These are phyloP conservation scores for Effrenium voratum DNA, from an alignment of 73 alveolate species.

Conservation along the genomic window DNA sequence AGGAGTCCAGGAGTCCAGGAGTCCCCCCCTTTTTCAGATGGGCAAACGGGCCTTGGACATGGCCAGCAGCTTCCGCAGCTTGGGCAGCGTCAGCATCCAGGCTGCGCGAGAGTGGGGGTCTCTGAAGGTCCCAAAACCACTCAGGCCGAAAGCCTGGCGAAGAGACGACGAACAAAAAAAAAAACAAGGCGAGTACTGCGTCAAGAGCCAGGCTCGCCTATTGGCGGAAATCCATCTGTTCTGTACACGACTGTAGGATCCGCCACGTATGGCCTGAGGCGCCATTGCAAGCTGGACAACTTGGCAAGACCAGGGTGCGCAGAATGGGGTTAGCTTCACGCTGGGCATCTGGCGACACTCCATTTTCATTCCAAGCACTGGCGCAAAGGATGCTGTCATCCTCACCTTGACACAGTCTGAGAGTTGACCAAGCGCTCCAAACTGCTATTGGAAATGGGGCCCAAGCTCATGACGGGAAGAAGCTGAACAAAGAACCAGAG, in stretches of 20 bases:
- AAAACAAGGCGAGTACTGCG: background rate
- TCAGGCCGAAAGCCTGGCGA: background rate
- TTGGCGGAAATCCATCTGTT: background rate
- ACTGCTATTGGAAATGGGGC: too few relatives aligned
- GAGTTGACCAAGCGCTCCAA: background rate
- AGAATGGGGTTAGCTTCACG: too few relatives aligned
- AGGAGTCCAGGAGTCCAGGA: too few relatives aligned
- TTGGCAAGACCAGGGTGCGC: background rate
- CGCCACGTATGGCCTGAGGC: background rate
- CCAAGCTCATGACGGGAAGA: background rate
- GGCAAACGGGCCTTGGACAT: too few relatives aligned
- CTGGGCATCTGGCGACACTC: background rate
- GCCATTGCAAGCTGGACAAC: background rate
- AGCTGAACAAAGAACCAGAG: slow-evolving; percentile 10
- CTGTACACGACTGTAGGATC: background rate
- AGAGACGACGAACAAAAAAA: too few relatives aligned
- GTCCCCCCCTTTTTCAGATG: too few relatives aligned
- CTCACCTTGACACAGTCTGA: background rate
- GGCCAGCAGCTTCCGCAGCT: background rate
- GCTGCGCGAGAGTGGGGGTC: background rate
- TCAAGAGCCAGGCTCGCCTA: background rate
- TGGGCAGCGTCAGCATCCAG: background rate
- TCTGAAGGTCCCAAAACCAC: background rate
- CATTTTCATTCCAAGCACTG: slow-evolving; percentile 32
- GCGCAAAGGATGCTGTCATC: slow-evolving; percentile 9